Percentiles rank a stretch among this genome's conserved stretches.
These are phyloP conservation scores for Nemania sp. DNA, from an alignment of 2,329 filamentous ascomycete genomes.

Conservation along the genomic window DNA sequence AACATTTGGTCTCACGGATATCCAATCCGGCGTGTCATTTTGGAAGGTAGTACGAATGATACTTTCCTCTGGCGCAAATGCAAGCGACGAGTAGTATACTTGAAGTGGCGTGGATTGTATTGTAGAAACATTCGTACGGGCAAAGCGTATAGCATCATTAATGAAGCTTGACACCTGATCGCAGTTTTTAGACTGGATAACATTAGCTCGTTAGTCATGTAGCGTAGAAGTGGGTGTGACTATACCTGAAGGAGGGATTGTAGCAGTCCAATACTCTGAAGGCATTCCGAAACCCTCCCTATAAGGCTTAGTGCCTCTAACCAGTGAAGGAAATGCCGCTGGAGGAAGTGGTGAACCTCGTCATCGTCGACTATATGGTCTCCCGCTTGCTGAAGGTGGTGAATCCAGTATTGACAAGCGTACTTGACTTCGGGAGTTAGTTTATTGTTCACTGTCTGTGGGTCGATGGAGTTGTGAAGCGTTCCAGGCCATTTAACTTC, in stretches of 20 bases:
- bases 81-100: slow-evolving; percentile 50
- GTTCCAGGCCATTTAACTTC: slow-evolving; percentile 26
- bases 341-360: slow-evolving; percentile 20
- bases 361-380: neutral
- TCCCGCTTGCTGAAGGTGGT: slow-evolving; percentile 20
- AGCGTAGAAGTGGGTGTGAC: neutral
- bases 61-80: slow-evolving; percentile 50
- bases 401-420: slow-evolving; percentile 36
- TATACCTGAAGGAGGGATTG: slow-evolving; percentile 34
- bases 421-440: slow-evolving; percentile 33
- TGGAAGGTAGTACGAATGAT: slow-evolving; percentile 43
- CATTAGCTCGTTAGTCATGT: slow-evolving; percentile 4
- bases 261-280: slow-evolving; percentile 33
- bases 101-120: slow-evolving; percentile 51
- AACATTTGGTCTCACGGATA: slow-evolving; percentile 32
- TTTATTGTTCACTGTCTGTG: slow-evolving; percentile 13
- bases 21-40: slow-evolving; percentile 38
- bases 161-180: slow-evolving; percentile 37
- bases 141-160: slow-evolving; percentile 46
- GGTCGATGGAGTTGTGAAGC: slow-evolving; percentile 11
- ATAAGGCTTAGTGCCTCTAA: slow-evolving; percentile 28
- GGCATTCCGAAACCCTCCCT: slow-evolving; percentile 30
- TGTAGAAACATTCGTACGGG: slow-evolving; percentile 41
- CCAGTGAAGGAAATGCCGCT: slow-evolving; percentile 34
- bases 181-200: slow-evolving; percentile 16